phyloP scores from a whole-genome alignment of 306 rosid genomes.

The Inga leiocalycina region DNA sequence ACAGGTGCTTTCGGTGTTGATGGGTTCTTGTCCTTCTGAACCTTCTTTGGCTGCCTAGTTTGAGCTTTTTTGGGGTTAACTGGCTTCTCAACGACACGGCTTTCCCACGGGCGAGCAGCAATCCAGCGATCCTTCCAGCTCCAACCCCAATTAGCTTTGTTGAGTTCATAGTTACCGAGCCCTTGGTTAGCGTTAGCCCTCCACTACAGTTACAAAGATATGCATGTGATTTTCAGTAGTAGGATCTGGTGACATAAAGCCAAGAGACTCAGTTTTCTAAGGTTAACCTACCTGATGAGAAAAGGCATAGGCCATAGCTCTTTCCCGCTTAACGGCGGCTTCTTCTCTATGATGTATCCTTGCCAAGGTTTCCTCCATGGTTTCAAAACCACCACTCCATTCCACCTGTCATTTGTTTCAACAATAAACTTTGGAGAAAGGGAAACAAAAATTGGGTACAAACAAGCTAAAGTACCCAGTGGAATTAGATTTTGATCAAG shows the following conservation, averaged over 20 bases:
- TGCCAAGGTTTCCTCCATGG: slow-evolving; percentile 78
- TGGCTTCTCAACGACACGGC: slow-evolving; percentile 52
- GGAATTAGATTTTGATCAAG: not conserved
- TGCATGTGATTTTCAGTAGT: slow-evolving; percentile 31
- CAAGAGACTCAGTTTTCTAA: slow-evolving; percentile 1
- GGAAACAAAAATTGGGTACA: slow-evolving; percentile 21
- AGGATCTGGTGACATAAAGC: slow-evolving; percentile 28
- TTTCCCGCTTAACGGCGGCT: slow-evolving; percentile 92
- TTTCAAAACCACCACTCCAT: slow-evolving; percentile 83
- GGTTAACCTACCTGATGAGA: slow-evolving; percentile 81
- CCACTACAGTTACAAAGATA: slow-evolving; percentile 66
- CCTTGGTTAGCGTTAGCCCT: slow-evolving; percentile 83
- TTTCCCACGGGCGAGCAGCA: slow-evolving; percentile 99
- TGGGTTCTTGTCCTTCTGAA: slow-evolving; percentile 48
- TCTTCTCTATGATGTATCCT: slow-evolving; percentile 92
- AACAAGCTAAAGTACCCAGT: not conserved
- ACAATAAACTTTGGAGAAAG: slow-evolving; percentile 31
- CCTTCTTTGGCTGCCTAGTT: slow-evolving; percentile 57
- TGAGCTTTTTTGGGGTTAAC: slow-evolving; percentile 58
- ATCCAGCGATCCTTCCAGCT: slow-evolving; percentile 99
- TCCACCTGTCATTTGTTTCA: slow-evolving; percentile 61
- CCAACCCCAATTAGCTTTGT: slow-evolving; percentile 97
- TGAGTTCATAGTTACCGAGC: slow-evolving; percentile 69
- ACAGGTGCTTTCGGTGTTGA: slow-evolving; percentile 52
- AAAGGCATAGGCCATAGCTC: slow-evolving; percentile 98